Evolutionary conservation across 768 basidiomycete genomes (phyloP).

Genomic region (Daedaleopsis sinensis): DNA sequence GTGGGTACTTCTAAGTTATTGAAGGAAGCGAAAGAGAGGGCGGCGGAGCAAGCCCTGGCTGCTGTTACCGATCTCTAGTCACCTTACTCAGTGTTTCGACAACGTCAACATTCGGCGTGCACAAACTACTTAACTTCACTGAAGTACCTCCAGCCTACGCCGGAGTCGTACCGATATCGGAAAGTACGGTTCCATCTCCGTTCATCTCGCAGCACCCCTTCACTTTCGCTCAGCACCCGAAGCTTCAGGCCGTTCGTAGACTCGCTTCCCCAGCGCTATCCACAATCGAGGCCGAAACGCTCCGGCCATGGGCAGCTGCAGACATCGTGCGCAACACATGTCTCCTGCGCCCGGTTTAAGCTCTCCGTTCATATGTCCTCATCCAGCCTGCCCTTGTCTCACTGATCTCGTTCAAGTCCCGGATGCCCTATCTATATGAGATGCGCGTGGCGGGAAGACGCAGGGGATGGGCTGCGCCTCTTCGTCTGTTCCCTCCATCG

Average conservation of each 20-base stretch:
- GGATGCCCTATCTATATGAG: constrained; percentile 7
- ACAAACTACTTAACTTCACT: too few species aligned
- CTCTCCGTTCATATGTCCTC: constrained; percentile 2
- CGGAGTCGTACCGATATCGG: constrained; percentile 28
- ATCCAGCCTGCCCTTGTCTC: constrained; percentile 28
- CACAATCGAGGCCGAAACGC: constrained; percentile 31
- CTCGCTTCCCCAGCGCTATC: constrained; percentile 31
- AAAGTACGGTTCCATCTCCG: constrained; percentile 20
- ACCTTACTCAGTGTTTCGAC: too few species aligned
- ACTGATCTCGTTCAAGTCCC: constrained; percentile 29
- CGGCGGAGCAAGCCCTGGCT: too few species aligned
- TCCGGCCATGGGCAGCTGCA: neutral
- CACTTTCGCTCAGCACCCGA: neutral
- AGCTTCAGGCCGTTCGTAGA: constrained; percentile 28
- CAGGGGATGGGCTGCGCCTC: neutral
- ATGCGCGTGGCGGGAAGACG: neutral
- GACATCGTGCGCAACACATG: constrained; percentile 27
- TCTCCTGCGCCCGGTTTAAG: neutral
- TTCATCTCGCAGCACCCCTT: constrained; percentile 3
- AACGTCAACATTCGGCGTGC: too few species aligned
- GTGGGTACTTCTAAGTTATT: too few species aligned
- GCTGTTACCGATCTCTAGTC: too few species aligned
- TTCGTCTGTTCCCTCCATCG: constrained; percentile 23
- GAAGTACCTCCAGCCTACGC: constrained; percentile 26
- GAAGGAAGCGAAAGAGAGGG: too few species aligned